Evolutionary conservation across 2,329 filamentous ascomycete species (phyloP).

Genomic region (Colletotrichum abscissum): DNA sequence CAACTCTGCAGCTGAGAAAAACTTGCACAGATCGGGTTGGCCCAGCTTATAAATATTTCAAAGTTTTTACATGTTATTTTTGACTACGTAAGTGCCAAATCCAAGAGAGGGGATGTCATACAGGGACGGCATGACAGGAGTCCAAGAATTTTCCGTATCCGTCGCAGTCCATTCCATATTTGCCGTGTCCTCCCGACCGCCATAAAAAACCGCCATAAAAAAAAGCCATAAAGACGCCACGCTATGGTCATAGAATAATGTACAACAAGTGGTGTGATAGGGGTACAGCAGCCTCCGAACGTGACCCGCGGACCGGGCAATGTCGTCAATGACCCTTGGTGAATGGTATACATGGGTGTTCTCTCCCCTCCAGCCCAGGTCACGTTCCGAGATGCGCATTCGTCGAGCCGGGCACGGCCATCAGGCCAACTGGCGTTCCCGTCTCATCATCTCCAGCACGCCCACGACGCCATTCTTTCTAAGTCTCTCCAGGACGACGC

Average conservation of each 20-base stretch:
- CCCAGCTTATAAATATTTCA: neutral
- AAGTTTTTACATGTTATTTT: constrained; percentile 9
- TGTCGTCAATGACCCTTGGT: constrained; percentile 11
- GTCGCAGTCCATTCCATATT: constrained; percentile 21
- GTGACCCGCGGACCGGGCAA: constrained; percentile 3
- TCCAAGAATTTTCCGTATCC: constrained; percentile 21
- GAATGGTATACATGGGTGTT: constrained; percentile 26
- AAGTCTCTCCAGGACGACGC: constrained; percentile 78
- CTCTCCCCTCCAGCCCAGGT: constrained; percentile 3
- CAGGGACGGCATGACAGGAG: constrained; percentile 36
- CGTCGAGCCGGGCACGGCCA: neutral
- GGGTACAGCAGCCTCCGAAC: constrained; percentile 13
- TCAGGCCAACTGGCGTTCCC: constrained; percentile 47
- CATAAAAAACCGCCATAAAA: neutral
- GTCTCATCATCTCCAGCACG: constrained; percentile 66
- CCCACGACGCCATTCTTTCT: constrained; percentile 69
- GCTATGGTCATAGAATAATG: constrained; percentile 47
- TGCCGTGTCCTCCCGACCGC: constrained; percentile 19
- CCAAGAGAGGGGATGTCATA: constrained; percentile 55
- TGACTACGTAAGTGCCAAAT: constrained; percentile 30
- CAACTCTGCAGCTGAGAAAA: too few relatives aligned
- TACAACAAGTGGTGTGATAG: constrained; percentile 40
- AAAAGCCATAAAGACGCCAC: constrained; percentile 46
- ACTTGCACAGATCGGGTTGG: neutral
- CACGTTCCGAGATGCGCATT: constrained; percentile 12